Evolutionary conservation across 352 stramenopile genomes (phyloP), one percentile per base, ranked within the genome.

Genomic region (Phytophthora cactorum): DNA sequence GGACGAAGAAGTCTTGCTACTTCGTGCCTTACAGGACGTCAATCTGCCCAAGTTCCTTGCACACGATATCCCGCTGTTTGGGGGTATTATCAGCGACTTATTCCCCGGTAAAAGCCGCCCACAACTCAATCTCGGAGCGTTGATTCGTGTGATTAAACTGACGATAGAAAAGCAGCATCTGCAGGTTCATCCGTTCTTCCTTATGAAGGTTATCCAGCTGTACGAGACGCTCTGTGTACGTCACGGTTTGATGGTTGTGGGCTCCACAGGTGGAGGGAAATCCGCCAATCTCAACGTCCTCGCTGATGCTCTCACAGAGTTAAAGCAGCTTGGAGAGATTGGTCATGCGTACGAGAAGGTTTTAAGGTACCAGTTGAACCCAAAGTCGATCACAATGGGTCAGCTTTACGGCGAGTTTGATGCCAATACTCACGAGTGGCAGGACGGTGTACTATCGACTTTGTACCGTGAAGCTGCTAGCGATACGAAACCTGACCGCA

Each of bases 341-440:
- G 86, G 86, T 0, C 82, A 90, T 43, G 84, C 85, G 5, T 98
- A 96, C 61, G 91, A 98, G 52, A 83, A 87, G 11, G 92, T 98
- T 14, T 47, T 89, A 1, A 81, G 82, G 4, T 96, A 87, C 65
- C 92, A 97, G 25, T 65, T 98, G 5, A 98, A 98, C 76, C 95
- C 95, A 0, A 98, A 98, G 61, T 97, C 89, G 0, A 98, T 98
- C 70, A 98, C 91, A 2, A 98, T 98, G 94, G 95, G 95, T 0
- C 94, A 98, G 69, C 76, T 98, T 0, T 98, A 98, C 61, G 95
- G 95, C 44, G 90, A 97, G 55, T 98, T 98, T 52, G 96, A 98
- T 61, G 78, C 82, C 1, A 98, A 97, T 68, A 98, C 95, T 0
- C 92, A 98, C 64, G 95, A 98, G 68, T 98, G 95, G 95, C 89